phyloP scores from a whole-genome alignment of 2,329 filamentous ascomycete species.

The Acrocalymma vagum region DNA sequence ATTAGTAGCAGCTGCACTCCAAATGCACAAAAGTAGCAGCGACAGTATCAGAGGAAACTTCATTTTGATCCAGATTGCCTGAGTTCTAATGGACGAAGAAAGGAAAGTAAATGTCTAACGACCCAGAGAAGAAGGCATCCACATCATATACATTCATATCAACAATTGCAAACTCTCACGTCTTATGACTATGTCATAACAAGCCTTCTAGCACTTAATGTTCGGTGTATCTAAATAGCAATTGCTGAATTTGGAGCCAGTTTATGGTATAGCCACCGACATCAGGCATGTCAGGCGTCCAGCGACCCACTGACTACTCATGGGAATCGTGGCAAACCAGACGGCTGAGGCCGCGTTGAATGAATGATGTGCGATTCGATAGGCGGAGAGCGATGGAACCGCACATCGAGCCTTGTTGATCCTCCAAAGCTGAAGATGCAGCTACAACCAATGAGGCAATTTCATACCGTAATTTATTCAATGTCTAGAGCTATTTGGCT shows the following conservation, averaged over 20 bases:
- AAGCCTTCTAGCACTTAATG: background rate
- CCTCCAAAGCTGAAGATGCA: no score
- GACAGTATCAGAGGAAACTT: background rate
- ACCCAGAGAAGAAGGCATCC: no score
- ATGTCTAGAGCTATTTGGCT: no score
- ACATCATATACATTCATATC: no score
- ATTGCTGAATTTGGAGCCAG: background rate
- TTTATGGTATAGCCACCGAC: slow-evolving; percentile 1
- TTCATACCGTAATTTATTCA: no score
- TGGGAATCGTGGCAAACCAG: background rate
- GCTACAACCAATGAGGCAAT: no score
- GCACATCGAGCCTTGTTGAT: no score
- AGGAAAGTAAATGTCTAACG: background rate
- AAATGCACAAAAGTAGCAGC: background rate
- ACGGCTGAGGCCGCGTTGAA: background rate
- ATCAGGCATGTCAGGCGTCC: slow-evolving; percentile 1
- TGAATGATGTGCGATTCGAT: background rate
- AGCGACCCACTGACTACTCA: background rate
- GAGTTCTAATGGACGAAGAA: background rate
- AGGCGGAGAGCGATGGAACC: no score
- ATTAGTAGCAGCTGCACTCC: background rate
- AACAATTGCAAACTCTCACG: no score
- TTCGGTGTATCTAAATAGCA: background rate
- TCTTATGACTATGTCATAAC: background rate
- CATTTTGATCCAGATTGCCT: background rate